Base-by-base conservation (phyloP, 371 early-diverging fungal species). In the Lichtheimia ramosa region DNA sequence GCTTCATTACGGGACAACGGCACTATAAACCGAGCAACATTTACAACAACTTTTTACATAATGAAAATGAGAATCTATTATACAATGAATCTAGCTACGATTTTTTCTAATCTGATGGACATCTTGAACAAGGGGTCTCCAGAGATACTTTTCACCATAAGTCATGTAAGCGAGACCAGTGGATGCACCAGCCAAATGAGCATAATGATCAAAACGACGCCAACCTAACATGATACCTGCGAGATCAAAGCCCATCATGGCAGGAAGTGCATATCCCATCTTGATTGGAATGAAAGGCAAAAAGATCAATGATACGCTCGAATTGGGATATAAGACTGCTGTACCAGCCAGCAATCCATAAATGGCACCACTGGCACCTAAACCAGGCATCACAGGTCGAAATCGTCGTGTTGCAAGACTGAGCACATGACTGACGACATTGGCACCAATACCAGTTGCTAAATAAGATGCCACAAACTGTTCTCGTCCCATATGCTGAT, bases 311-410 rank as follows among this genome's bases (percentile, higher is more conserved):
- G 73, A 73, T 3, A 91, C 81, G 20, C 79, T 75, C 3, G 86
- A 67, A 15, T 90, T 63, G 0, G 93, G 93, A 50, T 79, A 74
- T 54, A 83, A 18, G 25, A 76, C 67, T 20, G 89, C 85, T 3
- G 82, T 79, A 0, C 80, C 70, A 15, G 84, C 82, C 18, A 92
- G 49, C 20, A 87, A 75, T 13, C 86, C 83, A 58, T 88, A 92
- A 28, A 93, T 74, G 3, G 90, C 92, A 8, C 93, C 92, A 55
- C 88, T 87, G 40, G 93, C 93, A 23, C 93, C 93, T 7, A 92
- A 72, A 13, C 83, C 79, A 2, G 90, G 91, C 48, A 85, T 51
- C 25, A 91, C 70, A 0, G 78, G 65, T 21, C 75, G 62, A 8
- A 73, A 68, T 14, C 77, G 65, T 18, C 81, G 69, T 20, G 83